Percentiles rank a stretch among this genome's conserved stretches.
Evolutionary conservation across 768 basidiomycete species (phyloP).

Genomic region (Ramaria rubella): DNA sequence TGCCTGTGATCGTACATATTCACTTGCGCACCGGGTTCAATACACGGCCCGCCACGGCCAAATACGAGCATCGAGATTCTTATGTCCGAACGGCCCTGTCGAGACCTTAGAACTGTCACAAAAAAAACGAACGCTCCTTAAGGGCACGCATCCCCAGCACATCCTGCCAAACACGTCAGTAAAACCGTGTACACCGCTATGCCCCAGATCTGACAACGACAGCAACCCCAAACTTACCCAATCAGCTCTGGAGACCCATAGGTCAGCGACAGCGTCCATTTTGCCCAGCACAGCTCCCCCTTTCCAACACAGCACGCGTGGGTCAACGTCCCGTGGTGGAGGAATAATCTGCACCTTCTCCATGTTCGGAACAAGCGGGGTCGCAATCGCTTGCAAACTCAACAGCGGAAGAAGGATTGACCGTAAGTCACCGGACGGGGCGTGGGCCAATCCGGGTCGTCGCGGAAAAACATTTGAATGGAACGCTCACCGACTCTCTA

Average conservation of each 20-base stretch:
- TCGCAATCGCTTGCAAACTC: conserved; percentile 78
- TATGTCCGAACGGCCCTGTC: background rate
- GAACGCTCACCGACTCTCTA: conserved; percentile 70
- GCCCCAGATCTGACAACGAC: background rate
- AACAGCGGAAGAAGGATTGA: background rate
- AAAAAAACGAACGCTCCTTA: conserved; percentile 77
- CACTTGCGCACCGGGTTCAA: background rate
- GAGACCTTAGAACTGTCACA: conserved; percentile 31
- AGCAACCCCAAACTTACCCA: conserved; percentile 52
- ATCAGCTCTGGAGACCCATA: conserved; percentile 83
- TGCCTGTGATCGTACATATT: background rate
- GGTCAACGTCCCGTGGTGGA: conserved; percentile 92
- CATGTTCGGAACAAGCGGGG: conserved; percentile 75
- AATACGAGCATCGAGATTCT: too few species aligned
- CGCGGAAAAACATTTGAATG: background rate
- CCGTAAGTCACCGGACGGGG: background rate
- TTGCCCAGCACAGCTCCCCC: conserved; percentile 87
- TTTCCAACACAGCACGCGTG: conserved; percentile 88
- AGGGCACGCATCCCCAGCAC: conserved; percentile 72
- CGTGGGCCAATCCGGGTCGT: background rate
- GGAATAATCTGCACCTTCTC: conserved; percentile 88
- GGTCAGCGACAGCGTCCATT: conserved; percentile 82
- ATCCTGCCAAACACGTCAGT: conserved; percentile 40
- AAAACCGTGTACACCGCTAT: background rate
- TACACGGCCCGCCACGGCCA: too few species aligned